Conservation (phyloP, 1,284 basidiomycete species). For the Cryptococcus depauperatus region DNA sequence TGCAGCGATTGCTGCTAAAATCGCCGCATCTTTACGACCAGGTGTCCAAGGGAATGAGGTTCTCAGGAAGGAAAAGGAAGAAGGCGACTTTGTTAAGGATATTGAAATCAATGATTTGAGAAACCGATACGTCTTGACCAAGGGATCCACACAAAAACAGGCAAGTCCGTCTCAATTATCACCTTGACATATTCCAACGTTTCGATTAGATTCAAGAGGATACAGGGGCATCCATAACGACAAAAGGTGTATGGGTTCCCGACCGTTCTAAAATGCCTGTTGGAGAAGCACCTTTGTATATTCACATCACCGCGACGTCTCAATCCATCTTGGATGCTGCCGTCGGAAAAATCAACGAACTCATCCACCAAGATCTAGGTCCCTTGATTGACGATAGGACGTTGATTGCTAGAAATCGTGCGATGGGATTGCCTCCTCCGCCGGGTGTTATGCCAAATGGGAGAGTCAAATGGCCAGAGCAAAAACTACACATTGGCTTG, state of each 20-base stretch:
- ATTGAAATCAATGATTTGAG: conserved; percentile 96
- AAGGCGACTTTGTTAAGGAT: conserved; percentile 78
- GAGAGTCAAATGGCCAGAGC: conserved; percentile 88
- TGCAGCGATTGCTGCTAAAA: conserved; percentile 74
- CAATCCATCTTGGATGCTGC: conserved; percentile 73
- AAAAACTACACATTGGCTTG: conserved; percentile 77
- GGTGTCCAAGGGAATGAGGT: conserved; percentile 46
- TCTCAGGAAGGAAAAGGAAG: conserved; percentile 59
- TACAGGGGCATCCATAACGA: conserved; percentile 80
- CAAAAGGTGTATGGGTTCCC: conserved; percentile 90
- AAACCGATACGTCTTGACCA: conserved; percentile 92
- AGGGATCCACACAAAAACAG: conserved; percentile 83
- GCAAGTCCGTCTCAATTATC: conserved; percentile 49
- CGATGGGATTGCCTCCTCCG: conserved; percentile 32
- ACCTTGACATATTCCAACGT: conserved; percentile 2
- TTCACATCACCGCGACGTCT: conserved; percentile 81
- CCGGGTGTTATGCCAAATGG: conserved; percentile 21
- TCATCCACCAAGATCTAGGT: conserved; percentile 76
- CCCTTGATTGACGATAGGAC: conserved; percentile 78
- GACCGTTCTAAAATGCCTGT: conserved; percentile 81
- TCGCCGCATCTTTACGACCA: conserved; percentile 65
- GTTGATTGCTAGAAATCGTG: conserved; percentile 42
- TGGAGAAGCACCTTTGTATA: conserved; percentile 86
- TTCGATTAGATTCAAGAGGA: conserved; percentile 67
- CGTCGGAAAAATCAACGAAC: conserved; percentile 72